Percentiles rank a stretch among this genome's conserved stretches.
phyloP scores from a whole-genome alignment of 306 rosid species.

The Cucumis cinereus region DNA sequence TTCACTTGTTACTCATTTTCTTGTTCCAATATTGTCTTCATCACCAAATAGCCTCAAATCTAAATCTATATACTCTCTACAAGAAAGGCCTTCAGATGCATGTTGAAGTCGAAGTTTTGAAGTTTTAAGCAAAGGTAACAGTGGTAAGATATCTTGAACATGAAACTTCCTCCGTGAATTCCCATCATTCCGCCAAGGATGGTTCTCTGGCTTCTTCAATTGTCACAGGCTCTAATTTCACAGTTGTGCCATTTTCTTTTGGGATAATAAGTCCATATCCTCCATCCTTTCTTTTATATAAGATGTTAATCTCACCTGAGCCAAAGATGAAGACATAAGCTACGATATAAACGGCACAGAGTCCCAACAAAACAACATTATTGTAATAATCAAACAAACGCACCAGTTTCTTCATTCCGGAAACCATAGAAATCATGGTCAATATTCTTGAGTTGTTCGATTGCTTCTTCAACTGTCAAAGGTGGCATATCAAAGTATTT shows the following conservation, averaged over 20 bases:
- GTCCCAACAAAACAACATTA: not conserved
- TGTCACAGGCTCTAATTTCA: conserved; percentile 27
- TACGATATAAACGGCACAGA: not conserved
- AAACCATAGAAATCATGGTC: conserved; percentile 87
- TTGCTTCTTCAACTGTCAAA: conserved; percentile 75
- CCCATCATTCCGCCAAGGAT: conserved; percentile 43
- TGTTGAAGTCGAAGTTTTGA: conserved; percentile 6
- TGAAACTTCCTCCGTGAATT: conserved; percentile 2
- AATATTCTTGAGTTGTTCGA: conserved; percentile 73
- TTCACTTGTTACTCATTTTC: not conserved
- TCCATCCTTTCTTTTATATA: conserved; percentile 75
- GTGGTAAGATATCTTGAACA: not conserved
- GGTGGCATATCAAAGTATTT: conserved; percentile 96
- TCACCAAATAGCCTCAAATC: not conserved
- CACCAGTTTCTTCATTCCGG: conserved; percentile 91
- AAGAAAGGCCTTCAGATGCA: conserved; percentile 9
- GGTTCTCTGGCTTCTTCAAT: conserved; percentile 32
- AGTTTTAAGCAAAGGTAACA: conserved; percentile 13
- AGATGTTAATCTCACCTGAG: conserved; percentile 70
- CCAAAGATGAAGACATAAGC: conserved; percentile 7
- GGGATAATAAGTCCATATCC: conserved; percentile 88
- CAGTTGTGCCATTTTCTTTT: conserved; percentile 39
- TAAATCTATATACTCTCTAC: not conserved
- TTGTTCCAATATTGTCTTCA: not conserved
- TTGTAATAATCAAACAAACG: not conserved